Evolutionary conservation across 805 yeast species (phyloP).

Genomic region (Pichia cabralensis): DNA sequence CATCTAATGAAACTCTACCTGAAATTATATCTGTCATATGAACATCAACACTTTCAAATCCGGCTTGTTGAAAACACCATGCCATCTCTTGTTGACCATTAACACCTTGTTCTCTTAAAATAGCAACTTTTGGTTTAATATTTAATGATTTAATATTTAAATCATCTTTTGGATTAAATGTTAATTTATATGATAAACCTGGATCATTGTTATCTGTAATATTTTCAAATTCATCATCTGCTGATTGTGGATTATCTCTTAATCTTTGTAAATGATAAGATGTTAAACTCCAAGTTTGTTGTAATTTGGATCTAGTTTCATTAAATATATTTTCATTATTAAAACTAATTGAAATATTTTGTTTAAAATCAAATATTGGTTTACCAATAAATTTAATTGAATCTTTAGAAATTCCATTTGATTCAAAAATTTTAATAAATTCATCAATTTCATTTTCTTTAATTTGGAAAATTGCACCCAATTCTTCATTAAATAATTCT

Average conservation of each 20-base stretch:
- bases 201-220: conserved; percentile 80
- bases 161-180: conserved; percentile 52
- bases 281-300: conserved; percentile 78
- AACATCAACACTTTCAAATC: conserved; percentile 88
- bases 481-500: conserved; percentile 79
- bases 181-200: conserved; percentile 73
- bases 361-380: conserved; percentile 45
- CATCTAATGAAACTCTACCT: conserved; percentile 62
- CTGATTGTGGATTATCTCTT: conserved; percentile 89
- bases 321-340: conserved; percentile 38
- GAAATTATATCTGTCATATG: conserved; percentile 89
- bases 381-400: conserved; percentile 57
- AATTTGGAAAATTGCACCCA: conserved; percentile 94
- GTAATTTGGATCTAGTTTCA: conserved; percentile 59
- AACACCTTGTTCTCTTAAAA: conserved; percentile 96
- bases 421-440: conserved; percentile 46
- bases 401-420: conserved; percentile 46
- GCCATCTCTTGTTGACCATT: conserved; percentile 99
- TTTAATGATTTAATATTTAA: conserved; percentile 29
- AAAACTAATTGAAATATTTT: conserved; percentile 35
- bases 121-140: conserved; percentile 80
- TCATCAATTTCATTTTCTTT: conserved; percentile 37
- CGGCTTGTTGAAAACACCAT: conserved; percentile 90
- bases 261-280: conserved; percentile 83
- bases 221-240: conserved; percentile 73